Base-by-base conservation (phyloP, 768 basidiomycete genomes). In the Pisolithus marmoratus region DNA sequence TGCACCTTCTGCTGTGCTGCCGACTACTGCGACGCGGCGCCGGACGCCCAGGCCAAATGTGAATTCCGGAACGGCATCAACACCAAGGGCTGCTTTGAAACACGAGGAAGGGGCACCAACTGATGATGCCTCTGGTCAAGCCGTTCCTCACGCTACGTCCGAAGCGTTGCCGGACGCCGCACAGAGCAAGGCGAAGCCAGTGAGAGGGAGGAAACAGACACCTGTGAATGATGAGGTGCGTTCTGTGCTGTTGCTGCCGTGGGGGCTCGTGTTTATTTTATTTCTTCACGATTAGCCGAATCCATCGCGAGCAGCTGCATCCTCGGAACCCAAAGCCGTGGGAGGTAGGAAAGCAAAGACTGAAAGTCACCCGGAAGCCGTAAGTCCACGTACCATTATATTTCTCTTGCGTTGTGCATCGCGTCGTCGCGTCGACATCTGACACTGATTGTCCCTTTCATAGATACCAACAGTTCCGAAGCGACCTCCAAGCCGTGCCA, bases 21-120 rank as follows among this genome's bases (percentile, higher is more conserved):
- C 54, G 15, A 58, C 54, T 19, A 49, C 12, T 31, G 12, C 60
- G 8, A 52, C 59, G 6, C 50, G 59, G 3, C 64, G 67, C 23
- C 2, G 52, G 20, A 53, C 59, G 20, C 42, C 49, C 20, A 27
- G 51, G 15, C 6, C n/a, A 3, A 47, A 46, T 22, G 37, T 4
- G 8, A 45, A 27, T 46, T 36, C 49, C 15, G 29, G 40, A 17
- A 7, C 43, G n/a, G 3, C 11, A 20, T 4, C 37, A 17, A 20
- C 51, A 8, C n/a, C n/a, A 19, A 38, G 8, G 23, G 26, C n/a
- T 9, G 34, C 12, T 31, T 31, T 31, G 31, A 31, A 19, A 51
- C 15, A 22, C 12, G 34, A 27, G 31, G 31, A 31, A n/a, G n/a
- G n/a, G 29, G 17, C 17, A 14, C 45, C 31, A 19, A 26, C 20